Evolutionary conservation across 1,284 basidiomycete species (phyloP).

Genomic region (Leccinum glutinopallens): DNA sequence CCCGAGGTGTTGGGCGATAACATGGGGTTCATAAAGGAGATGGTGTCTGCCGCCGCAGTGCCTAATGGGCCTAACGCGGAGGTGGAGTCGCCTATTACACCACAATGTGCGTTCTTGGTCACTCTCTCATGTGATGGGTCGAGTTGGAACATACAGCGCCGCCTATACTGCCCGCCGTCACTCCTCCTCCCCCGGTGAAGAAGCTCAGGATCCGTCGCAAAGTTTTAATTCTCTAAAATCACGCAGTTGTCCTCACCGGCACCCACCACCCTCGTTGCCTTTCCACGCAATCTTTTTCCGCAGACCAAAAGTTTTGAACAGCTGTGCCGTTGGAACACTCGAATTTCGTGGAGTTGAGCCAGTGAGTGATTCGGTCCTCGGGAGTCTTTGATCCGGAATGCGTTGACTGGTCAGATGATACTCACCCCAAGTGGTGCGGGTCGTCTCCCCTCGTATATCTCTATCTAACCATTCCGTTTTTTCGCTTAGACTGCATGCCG

Average conservation of each 20-base stretch:
- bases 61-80: constrained; percentile 1
- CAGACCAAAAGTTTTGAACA: neutral
- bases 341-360: too few species aligned
- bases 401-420: too few species aligned
- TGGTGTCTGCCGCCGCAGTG: constrained; percentile 43
- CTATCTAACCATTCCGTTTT: too few species aligned
- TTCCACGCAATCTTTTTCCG: too few species aligned
- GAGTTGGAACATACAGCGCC: constrained; percentile 17
- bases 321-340: too few species aligned
- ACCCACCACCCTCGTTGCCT: neutral
- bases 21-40: constrained; percentile 69
- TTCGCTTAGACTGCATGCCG: too few species aligned
- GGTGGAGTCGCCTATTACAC: neutral
- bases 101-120: constrained; percentile 20
- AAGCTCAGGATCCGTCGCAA: constrained; percentile 37
- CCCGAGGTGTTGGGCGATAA: constrained; percentile 59
- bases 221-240: constrained; percentile 31
- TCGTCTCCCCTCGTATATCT: too few species aligned
- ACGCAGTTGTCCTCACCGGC: constrained; percentile 11
- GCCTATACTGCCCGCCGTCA: constrained; percentile 11
- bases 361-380: too few species aligned
- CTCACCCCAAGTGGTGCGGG: too few species aligned
- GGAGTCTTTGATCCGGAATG: too few species aligned
- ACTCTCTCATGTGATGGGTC: neutral
- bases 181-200: constrained; percentile 28